phyloP scores from a whole-genome alignment of 352 stramenopile genomes.

The Phytophthora tentaculata region DNA sequence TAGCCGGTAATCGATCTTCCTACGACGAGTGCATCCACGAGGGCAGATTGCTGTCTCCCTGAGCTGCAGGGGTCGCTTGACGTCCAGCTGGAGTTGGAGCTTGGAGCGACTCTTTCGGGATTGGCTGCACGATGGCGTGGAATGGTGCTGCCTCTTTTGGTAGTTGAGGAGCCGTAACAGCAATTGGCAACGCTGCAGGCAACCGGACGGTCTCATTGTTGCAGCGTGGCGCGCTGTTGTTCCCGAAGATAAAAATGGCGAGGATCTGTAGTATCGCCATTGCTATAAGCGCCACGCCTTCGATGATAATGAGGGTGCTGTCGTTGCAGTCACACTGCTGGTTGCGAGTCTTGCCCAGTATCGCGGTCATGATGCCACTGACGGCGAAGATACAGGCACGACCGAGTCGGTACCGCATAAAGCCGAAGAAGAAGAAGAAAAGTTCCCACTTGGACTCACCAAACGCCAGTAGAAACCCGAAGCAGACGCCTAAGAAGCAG shows the following conservation, averaged over 20 bases:
- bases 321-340: constrained; percentile 55
- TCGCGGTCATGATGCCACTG: constrained; percentile 65
- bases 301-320: constrained; percentile 59
- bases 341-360: constrained; percentile 66
- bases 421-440: constrained; percentile 87
- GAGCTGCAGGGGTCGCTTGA: constrained; percentile 2
- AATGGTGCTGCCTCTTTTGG: constrained; percentile 20
- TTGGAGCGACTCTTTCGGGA: neutral
- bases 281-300: constrained; percentile 58
- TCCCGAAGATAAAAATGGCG: constrained; percentile 56
- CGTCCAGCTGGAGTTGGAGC: neutral
- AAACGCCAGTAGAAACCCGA: constrained; percentile 64
- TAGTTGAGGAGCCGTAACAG: constrained; percentile 1
- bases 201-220: constrained; percentile 16
- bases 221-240: constrained; percentile 44
- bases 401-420: constrained; percentile 77
- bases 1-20: constrained; percentile 13
- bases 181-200: constrained; percentile 6
- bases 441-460: constrained; percentile 62
- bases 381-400: constrained; percentile 60
- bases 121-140: constrained; percentile 35
- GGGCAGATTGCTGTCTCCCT: constrained; percentile 29
- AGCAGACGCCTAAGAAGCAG: constrained; percentile 74
- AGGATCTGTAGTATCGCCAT: constrained; percentile 50
- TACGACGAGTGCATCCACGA: constrained; percentile 39